Evolutionary conservation across 1,284 basidiomycete species (phyloP).

Genomic region (Athelia sp.): DNA sequence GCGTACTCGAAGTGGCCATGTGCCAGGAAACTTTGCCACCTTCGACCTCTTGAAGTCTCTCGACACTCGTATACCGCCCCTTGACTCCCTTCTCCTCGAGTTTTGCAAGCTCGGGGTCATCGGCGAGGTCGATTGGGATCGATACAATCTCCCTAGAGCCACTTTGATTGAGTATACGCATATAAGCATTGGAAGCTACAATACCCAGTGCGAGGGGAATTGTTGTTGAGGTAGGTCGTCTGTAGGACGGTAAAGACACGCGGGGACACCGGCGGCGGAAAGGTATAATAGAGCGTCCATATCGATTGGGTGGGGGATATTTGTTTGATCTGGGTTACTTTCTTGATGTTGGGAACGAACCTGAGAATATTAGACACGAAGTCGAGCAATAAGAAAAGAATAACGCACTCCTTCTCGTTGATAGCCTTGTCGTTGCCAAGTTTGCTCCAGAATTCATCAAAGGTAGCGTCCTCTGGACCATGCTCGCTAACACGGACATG

Average conservation of each 20-base stretch:
- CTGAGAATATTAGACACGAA: conserved; percentile 27
- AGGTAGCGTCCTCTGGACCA: conserved; percentile 54
- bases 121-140: conserved; percentile 62
- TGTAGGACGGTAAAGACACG: conserved; percentile 74
- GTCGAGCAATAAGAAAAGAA: neutral
- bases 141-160: conserved; percentile 57
- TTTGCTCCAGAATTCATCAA: conserved; percentile 68
- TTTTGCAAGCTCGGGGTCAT: conserved; percentile 50
- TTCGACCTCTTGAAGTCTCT: conserved; percentile 57
- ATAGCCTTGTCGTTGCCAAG: conserved; percentile 59
- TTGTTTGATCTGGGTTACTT: conserved; percentile 55
- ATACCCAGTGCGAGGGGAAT: conserved; percentile 52
- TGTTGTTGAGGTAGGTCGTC: conserved; percentile 45
- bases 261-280: conserved; percentile 63
- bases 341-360: conserved; percentile 60
- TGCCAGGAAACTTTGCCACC: conserved; percentile 69
- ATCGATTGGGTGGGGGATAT: conserved; percentile 59
- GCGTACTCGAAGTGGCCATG: conserved; percentile 73
- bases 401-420: conserved; percentile 63
- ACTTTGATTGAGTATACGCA: neutral
- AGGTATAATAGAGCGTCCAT: conserved; percentile 71
- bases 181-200: conserved; percentile 10
- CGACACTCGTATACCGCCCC: conserved; percentile 67
- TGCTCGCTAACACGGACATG: conserved; percentile 65
- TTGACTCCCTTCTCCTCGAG: conserved; percentile 63